Evolutionary conservation across 352 stramenopile genomes (phyloP).

Genomic region (Thalassiosira pacifica): DNA sequence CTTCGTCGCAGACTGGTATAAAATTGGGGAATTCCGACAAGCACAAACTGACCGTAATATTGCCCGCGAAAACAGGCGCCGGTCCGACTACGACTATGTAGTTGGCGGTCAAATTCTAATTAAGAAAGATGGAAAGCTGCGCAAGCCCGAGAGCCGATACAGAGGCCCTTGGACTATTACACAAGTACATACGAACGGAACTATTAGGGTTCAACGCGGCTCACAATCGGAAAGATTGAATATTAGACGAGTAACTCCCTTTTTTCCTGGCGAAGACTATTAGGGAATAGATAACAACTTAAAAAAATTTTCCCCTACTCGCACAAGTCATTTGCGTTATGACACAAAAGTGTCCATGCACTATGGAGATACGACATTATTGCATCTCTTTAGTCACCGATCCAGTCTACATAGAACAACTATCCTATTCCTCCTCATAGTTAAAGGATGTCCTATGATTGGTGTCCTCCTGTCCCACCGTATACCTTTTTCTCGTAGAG

Average conservation of each 20-base stretch:
- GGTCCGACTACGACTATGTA: not conserved
- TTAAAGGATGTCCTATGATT: too few species aligned
- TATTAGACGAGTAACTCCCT: not conserved
- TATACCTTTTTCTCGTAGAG: too few species aligned
- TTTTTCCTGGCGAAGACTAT: too few species aligned
- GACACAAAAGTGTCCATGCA: too few species aligned
- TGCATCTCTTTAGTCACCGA: too few species aligned
- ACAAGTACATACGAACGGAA: slow-evolving; percentile 1
- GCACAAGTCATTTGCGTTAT: too few species aligned
- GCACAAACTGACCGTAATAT: not conserved
- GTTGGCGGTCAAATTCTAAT: not conserved
- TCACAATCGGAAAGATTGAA: not conserved
- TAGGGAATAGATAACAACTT: too few species aligned
- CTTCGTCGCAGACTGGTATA: slow-evolving; percentile 1
- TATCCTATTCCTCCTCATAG: too few species aligned
- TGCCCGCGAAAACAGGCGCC: not conserved
- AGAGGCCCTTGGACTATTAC: not conserved
- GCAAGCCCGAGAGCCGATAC: not conserved
- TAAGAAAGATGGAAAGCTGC: not conserved
- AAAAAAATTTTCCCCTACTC: too few species aligned
- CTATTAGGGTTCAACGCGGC: not conserved
- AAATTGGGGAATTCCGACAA: slow-evolving; percentile 7
- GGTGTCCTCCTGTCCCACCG: too few species aligned
- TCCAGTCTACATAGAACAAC: too few species aligned
- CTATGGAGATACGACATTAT: too few species aligned